These are phyloP conservation scores for Rhizopus arrhizus DNA, from an alignment of 371 early-diverging fungal species.

Conservation along the genomic window DNA sequence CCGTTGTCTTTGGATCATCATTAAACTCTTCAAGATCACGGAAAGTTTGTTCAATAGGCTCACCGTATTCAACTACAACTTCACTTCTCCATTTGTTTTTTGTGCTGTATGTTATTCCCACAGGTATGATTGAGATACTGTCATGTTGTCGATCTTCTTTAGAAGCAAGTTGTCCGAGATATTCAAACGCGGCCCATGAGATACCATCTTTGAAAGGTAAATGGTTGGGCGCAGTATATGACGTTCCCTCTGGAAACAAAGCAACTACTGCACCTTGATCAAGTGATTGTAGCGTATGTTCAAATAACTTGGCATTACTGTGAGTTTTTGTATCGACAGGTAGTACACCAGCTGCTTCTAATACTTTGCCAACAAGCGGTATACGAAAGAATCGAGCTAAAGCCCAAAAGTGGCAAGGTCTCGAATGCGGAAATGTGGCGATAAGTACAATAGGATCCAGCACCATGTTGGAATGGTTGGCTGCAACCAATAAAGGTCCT, in stretches of 20 bases:
- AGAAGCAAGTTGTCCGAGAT: conserved; percentile 32
- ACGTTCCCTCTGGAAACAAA: conserved; percentile 65
- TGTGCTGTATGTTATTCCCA: conserved; percentile 59
- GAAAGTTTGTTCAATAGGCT: conserved; percentile 44
- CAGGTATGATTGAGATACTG: conserved; percentile 45
- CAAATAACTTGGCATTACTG: conserved; percentile 57
- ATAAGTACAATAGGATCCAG: conserved; percentile 59
- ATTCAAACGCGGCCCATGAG: conserved; percentile 58
- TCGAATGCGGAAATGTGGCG: conserved; percentile 54
- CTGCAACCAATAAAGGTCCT: conserved; percentile 50
- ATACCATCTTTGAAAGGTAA: conserved; percentile 59
- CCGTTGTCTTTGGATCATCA: conserved; percentile 41
- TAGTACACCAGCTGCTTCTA: conserved; percentile 53
- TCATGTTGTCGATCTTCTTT: conserved; percentile 7
- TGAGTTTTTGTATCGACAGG: conserved; percentile 61
- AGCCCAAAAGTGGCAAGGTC: conserved; percentile 65
- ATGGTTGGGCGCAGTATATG: conserved; percentile 57
- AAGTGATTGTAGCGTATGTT: conserved; percentile 52
- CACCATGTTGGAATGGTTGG: conserved; percentile 64
- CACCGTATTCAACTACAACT: conserved; percentile 56
- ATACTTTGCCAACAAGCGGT: conserved; percentile 42
- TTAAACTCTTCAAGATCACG: conserved; percentile 44
- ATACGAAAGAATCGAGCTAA: conserved; percentile 55
- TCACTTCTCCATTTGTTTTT: conserved; percentile 62
- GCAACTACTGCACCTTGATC: conserved; percentile 55